Evolutionary conservation across 352 stramenopile genomes (phyloP), one percentile per base, ranked within the genome.

Genomic region (Pythium monospermum): DNA sequence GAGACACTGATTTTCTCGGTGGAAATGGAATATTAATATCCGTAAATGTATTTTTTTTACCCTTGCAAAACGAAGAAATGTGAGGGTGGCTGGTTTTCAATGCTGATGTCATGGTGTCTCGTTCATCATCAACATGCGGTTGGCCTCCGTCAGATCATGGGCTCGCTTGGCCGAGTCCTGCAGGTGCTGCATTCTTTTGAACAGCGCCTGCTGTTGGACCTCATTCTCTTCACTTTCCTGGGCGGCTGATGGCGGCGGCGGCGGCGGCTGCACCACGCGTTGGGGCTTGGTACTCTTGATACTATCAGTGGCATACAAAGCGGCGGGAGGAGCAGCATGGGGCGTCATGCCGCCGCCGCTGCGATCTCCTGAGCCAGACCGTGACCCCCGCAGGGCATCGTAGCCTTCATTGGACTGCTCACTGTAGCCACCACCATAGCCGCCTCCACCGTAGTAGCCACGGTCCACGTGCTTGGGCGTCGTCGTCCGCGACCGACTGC

Each of bases 131-230:
- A 27, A 27, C 11, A 31, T 21, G n/a, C 38, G 21, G 30, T 41
- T 59, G 0, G 52, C 41, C 21, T 47, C 11, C 4, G 52, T 59
- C 18, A 59, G 31, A 18, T 53, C 25, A 22, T 59, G 28, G 2
- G 52, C 52, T 6, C 28, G 32, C 43, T 43, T 36, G 19, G 51
- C 52, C 16, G 52, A 35, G 28, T 32, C 27, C 27, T 53, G 26
- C 2, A 59, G 52, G 21, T 46, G 16, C 25, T 53, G 36, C 52
- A 59, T 59, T 4, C 40, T 43, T 3, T 28, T 23, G 36, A 46
- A 53, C 32, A 59, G 43, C 23, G 36, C 52, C 16, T 48, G 28
- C 36, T 59, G 52, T n/a, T 48, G 10, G 2, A 43, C 43, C 32
- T 28, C 18, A 19, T 23, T 28, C 7, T 51, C 28, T 22, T 39